phyloP scores from a whole-genome alignment of 1,284 basidiomycete species.

The Neonothopanus nambi region DNA sequence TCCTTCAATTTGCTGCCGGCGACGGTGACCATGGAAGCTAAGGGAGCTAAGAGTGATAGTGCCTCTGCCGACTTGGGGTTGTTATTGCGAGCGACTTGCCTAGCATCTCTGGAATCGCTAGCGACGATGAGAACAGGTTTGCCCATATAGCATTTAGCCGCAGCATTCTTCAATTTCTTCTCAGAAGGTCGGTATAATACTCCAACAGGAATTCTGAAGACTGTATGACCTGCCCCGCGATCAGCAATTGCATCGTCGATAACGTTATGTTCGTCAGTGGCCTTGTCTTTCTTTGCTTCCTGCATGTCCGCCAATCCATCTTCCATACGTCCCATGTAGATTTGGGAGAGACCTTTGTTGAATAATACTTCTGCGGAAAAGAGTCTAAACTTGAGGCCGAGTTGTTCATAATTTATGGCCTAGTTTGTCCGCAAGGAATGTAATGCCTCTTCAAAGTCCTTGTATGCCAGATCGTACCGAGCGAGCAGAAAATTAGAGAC shows the following conservation, averaged over 20 bases:
- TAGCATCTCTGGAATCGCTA: conserved; percentile 69
- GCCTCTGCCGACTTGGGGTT: no score
- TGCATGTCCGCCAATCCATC: conserved; percentile 73
- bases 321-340: conserved; percentile 60
- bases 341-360: conserved; percentile 75
- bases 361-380: conserved; percentile 86
- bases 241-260: conserved; percentile 87
- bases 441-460: conserved; percentile 82
- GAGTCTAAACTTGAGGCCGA: conserved; percentile 85
- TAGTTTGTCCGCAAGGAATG: conserved; percentile 81
- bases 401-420: conserved; percentile 84
- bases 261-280: conserved; percentile 79
- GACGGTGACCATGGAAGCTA: no score
- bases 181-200: conserved; percentile 85
- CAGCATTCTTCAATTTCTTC: conserved; percentile 83
- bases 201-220: conserved; percentile 86
- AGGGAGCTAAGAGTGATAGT: no score
- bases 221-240: conserved; percentile 78
- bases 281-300: conserved; percentile 70
- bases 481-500: conserved; percentile 86
- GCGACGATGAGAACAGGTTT: conserved; percentile 85
- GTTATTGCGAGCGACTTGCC: no score
- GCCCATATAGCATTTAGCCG: conserved; percentile 84
- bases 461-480: conserved; percentile 72
- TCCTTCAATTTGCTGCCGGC: no score